Evolutionary conservation across 2,329 filamentous ascomycete genomes (phyloP), one percentile per base, ranked within the genome.

Genomic region (Penicillium brevicompactum): DNA sequence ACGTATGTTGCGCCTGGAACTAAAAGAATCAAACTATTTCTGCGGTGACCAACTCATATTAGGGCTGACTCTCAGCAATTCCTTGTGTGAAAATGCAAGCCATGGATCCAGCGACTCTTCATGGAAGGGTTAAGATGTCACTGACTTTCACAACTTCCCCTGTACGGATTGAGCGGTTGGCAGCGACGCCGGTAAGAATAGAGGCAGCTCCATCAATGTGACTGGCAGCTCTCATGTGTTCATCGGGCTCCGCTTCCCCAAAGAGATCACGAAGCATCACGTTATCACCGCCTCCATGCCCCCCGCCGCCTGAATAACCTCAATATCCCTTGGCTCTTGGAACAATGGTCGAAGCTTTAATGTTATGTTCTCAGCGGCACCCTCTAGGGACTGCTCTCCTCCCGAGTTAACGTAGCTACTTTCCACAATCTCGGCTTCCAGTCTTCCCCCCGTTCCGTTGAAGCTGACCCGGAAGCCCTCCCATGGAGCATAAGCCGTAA

Each of bases 351-450:
- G 70, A 24, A 87, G 63, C 5, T 80, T 46, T 11, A 68, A 62
- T 10, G 60, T 63, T 3, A 57, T 60, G 21, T 59, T 60, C 13
- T 68, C 67, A 38, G 67, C 51, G 1, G 66, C 67, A 1, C 66
- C 67, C 52, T 69, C 67, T 31, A 66, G 50, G 0, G 78, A 76
- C 66, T 85, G 83, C 30, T 84, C 82, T 0, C 84, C 84, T 0
- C 83, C 84, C 1, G 82, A 81, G 7, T 51, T 51, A 3, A 51
- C 49, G 65, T 85, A 86, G 38, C 84, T 81, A 60, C 87, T 87
- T 69, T 87, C 85, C 0, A 87, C 82, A 0, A 87, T 82, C 62
- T 87, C 83, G 53, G 85, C 75, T 70, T 87, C 84, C 2, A 87
- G 66, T 0, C 84, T 73, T 0, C 85, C 84, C 4, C 79, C 79